Evolutionary conservation across 1,284 basidiomycete genomes (phyloP).

Genomic region (Malassezia slooffiae): DNA sequence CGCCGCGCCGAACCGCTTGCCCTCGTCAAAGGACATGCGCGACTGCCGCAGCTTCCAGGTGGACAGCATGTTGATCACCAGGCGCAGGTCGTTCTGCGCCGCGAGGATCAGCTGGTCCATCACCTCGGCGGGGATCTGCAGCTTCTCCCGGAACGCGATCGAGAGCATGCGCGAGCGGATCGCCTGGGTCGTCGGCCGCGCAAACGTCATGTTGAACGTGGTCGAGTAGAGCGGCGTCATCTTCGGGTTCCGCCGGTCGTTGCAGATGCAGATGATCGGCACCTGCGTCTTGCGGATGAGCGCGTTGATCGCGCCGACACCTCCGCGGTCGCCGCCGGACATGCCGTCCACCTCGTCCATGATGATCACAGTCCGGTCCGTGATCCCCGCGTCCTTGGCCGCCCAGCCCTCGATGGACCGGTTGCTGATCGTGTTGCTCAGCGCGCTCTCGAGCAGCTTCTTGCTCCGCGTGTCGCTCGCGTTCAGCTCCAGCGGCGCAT

Average conservation of each 20-base stretch:
- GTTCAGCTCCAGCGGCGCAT: slow-evolving; percentile 84
- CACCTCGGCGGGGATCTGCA: slow-evolving; percentile 80
- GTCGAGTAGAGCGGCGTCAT: slow-evolving; percentile 72
- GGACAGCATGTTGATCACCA: slow-evolving; percentile 93
- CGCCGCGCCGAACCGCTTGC: slow-evolving; percentile 64
- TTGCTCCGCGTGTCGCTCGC: slow-evolving; percentile 92
- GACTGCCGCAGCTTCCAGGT: slow-evolving; percentile 60
- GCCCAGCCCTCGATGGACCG: slow-evolving; percentile 80
- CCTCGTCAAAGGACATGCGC: slow-evolving; percentile 54
- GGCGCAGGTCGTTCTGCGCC: slow-evolving; percentile 86
- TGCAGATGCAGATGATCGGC: slow-evolving; percentile 95
- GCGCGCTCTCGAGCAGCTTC: slow-evolving; percentile 74
- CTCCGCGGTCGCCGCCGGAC: slow-evolving; percentile 92
- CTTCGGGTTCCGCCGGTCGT: slow-evolving; percentile 74
- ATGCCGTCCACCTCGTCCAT: slow-evolving; percentile 99
- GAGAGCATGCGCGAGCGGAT: slow-evolving; percentile 56
- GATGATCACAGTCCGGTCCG: slow-evolving; percentile 73
- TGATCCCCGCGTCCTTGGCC: slow-evolving; percentile 52
- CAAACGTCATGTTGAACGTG: slow-evolving; percentile 58
- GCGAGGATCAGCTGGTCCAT: slow-evolving; percentile 81
- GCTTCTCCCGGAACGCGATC: slow-evolving; percentile 57
- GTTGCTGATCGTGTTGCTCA: slow-evolving; percentile 49
- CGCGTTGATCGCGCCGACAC: slow-evolving; percentile 80
- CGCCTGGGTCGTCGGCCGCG: slow-evolving; percentile 30
- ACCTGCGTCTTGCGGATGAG: slow-evolving; percentile 92